Evolutionary conservation across 23 red algal genomes (phyloP), one percentile per base, ranked within the genome.

Genomic region (Cyanidioschyzon merolae): DNA sequence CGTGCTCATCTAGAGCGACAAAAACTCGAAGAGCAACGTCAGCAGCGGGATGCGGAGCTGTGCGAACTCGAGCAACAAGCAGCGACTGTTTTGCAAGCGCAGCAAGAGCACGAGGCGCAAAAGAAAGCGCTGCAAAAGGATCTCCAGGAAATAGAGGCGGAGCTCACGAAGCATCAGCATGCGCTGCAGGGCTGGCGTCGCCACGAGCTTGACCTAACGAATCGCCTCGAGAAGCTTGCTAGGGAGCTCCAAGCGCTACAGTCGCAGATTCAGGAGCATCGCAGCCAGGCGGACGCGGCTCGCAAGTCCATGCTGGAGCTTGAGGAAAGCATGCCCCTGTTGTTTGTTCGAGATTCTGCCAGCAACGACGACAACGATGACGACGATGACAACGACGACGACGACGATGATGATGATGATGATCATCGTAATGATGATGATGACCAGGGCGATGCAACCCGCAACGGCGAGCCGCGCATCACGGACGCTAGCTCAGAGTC

Each of bases 111-210:
- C 15, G 34, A 39, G 18, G 50, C 87, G 37, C 78, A 82, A 25
- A 79, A 34, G 39, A 78, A 88, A 27, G 83, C 76, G 2, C 39
- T 58, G 21, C 80, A 80, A 84, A 84, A 36, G 1, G 68, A 77
- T 15, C 74, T 85, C 34, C 51, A 84, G 58, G 82, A 79, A 58
- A 76, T 74, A 74, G 76, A 76, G 57, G 76, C 80, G 39, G 84
- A 89, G 74, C 21, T 95, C 2, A 26, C 24, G 25, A 34, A 37
- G 29, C 59, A 83, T 15, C 82, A 83, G 26, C 32, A 71, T 39
- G 74, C 74, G 18, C 76, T 92, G 83, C 81, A 84, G 75, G 40
- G 79, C 41, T 38, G 79, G 7, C 58, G 91, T 2, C 75, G 79
- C 68, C 76, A 75, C 39, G 86, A 90, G 74, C 51, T 84, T 3